Conservation (phyloP, 164 flowering plant genomes). For the Buxus sempervirens region DNA sequence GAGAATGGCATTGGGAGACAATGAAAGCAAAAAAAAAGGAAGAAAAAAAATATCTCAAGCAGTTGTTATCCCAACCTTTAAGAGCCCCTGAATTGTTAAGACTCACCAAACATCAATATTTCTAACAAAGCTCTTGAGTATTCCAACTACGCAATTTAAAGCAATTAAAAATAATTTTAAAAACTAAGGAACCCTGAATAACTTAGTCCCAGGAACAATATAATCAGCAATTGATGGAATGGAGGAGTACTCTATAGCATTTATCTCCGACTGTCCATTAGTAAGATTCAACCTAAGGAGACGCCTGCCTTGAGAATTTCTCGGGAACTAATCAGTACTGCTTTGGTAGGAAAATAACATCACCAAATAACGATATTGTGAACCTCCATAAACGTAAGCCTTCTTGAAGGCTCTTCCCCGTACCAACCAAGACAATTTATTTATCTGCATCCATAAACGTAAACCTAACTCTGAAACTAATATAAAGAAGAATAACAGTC, state of each 20-base stretch:
- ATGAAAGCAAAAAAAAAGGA: neutral
- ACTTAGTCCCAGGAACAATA: constrained; percentile 87
- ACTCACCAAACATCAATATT: neutral
- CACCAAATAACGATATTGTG: too few relatives aligned
- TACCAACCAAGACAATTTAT: too few relatives aligned
- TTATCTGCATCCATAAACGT: too few relatives aligned
- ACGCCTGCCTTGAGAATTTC: constrained; percentile 37
- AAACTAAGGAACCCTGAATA: constrained; percentile 15
- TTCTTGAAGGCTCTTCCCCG: too few relatives aligned
- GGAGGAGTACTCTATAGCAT: constrained; percentile 63
- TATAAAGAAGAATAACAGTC: too few relatives aligned
- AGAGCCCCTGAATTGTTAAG: too few relatives aligned
- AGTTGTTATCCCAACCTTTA: too few relatives aligned
- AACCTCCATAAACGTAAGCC: too few relatives aligned
- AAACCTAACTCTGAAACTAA: too few relatives aligned
- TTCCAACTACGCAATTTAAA: neutral
- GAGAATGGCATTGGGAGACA: neutral
- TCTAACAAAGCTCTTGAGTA: neutral
- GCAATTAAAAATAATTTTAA: neutral
- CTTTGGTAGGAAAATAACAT: too few relatives aligned
- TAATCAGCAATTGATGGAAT: constrained; percentile 58
- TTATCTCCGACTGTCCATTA: constrained; percentile 69
- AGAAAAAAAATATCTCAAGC: too few relatives aligned
- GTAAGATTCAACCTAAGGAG: constrained; percentile 61
- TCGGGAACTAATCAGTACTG: constrained; percentile 35